Base-by-base conservation (phyloP, 2,329 filamentous ascomycete genomes). In the Monosporascus sp. region DNA sequence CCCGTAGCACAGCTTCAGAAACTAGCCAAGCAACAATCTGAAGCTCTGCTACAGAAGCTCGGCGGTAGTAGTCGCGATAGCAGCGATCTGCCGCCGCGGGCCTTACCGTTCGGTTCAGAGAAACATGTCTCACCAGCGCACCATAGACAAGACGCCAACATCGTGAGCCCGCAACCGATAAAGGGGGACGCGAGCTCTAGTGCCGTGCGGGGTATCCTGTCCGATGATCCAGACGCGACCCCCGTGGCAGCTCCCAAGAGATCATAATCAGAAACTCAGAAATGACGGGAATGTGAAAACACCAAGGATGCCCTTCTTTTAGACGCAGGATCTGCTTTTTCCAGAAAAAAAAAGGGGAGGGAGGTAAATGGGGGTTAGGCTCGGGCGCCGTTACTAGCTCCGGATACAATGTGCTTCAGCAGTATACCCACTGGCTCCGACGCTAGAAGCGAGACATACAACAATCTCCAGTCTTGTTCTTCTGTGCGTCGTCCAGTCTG, bases 1-100 rank as follows among this genome's bases (percentile, higher is more conserved):
- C 88, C 88, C 55, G 72, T 78, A 63, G 79, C 74, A 57, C 85
- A 86, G 71, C 81, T 92, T 63, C 84, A 88, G 68, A 84, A 87
- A 70, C 77, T 91, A 58, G 85, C 82, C 55, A 77, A 78, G 65
- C 79, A 84, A 63, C 86, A 90, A 71, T 83, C 80, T 51, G 81
- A 85, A 61, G 75, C 80, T 52, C 71, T 89, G 61, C 72, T 82
- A 53, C 72, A 76, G 64, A 81, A 73, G 65, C 72, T 86, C 26
- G 74, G 65, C 35, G 66, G 66, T 52, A 55, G 48, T 52, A 56
- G 63, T 47, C 62, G 64, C 54, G 65, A 65, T 60, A 70, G 67
- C 62, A 69, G 65, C 58, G 68, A 77, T 51, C 75, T 82, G 40
- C 78, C 81, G 45, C 68, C 70, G 50, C 73, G 80, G 51, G 64